These are phyloP conservation scores for Abelmoschus esculentus DNA, from an alignment of 345 rosid species.

Conservation along the genomic window DNA sequence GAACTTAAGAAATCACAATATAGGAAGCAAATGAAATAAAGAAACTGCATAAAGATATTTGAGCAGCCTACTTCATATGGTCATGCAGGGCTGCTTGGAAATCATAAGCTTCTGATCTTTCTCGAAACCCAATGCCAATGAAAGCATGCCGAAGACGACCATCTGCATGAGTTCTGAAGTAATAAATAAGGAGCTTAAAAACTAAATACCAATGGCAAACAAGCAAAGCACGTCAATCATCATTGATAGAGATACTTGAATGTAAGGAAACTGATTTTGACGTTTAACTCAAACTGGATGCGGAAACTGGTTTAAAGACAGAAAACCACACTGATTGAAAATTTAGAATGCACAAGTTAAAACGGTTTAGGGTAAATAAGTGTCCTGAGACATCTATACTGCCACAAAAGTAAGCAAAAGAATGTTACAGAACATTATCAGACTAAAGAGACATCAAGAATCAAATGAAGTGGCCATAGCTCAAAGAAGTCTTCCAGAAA, in stretches of 20 bases:
- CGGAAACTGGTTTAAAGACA: background rate
- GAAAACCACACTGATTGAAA: background rate
- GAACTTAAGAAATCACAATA: constrained; percentile 3
- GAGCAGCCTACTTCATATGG: constrained; percentile 67
- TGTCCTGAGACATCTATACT: background rate
- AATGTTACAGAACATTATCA: background rate
- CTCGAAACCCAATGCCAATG: constrained; percentile 93
- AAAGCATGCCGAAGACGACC: constrained; percentile 96
- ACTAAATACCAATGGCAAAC: background rate
- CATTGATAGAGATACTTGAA: constrained; percentile 1
- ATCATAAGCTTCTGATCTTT: constrained; percentile 96
- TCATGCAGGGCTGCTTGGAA: constrained; percentile 98
- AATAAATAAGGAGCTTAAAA: constrained; percentile 5
- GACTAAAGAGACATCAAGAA: background rate
- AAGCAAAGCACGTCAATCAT: background rate
- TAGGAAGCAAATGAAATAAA: background rate
- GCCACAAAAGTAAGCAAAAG: background rate
- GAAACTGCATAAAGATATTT: background rate
- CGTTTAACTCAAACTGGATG: background rate
- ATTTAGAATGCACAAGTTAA: background rate
- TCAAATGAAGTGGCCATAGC: background rate
- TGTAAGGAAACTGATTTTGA: background rate
- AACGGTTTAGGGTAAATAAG: background rate
- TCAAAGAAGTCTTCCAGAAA: background rate
- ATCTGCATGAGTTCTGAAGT: constrained; percentile 40